Evolutionary conservation across 345 rosid species (phyloP).

Genomic region (Cardiospermum halicacabum): DNA sequence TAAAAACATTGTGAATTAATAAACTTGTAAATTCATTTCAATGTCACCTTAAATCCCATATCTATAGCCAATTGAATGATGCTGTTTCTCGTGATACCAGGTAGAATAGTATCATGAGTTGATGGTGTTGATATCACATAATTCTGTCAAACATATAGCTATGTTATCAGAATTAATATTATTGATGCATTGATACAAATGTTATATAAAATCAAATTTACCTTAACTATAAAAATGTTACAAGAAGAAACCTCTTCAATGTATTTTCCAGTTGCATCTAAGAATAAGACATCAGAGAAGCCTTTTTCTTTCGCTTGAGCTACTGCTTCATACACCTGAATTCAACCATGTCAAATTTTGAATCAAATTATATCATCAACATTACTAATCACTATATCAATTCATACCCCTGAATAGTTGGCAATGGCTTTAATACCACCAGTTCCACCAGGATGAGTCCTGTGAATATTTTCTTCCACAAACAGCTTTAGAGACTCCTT

Average conservation of each 20-base stretch:
- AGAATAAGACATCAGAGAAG: constrained; percentile 28
- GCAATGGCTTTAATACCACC: constrained; percentile 29
- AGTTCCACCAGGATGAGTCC: constrained; percentile 31
- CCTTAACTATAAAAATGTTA: constrained; percentile 33
- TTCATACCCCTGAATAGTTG: constrained; percentile 29
- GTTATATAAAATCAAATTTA: neutral
- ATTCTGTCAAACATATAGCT: constrained; percentile 5
- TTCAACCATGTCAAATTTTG: neutral
- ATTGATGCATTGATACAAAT: neutral
- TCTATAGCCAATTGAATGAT: constrained; percentile 20
- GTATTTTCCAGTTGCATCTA: constrained; percentile 28
- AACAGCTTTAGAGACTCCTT: constrained; percentile 12
- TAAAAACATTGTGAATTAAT: no score
- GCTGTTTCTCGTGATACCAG: constrained; percentile 35
- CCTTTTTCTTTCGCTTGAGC: constrained; percentile 24
- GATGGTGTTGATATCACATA: constrained; percentile 25
- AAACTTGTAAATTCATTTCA: no score
- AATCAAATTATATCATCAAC: no score
- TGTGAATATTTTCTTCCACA: constrained; percentile 19
- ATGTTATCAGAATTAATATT: neutral
- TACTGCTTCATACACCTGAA: constrained; percentile 27
- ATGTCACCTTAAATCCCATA: constrained; percentile 26
- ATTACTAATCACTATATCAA: no score
- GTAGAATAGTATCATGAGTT: constrained; percentile 25
- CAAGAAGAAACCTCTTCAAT: constrained; percentile 37